Evolutionary conservation across 495 filamentous ascomycete species (phyloP), one percentile per base, ranked within the genome.

Genomic region (Hypoxylon fragiforme): DNA sequence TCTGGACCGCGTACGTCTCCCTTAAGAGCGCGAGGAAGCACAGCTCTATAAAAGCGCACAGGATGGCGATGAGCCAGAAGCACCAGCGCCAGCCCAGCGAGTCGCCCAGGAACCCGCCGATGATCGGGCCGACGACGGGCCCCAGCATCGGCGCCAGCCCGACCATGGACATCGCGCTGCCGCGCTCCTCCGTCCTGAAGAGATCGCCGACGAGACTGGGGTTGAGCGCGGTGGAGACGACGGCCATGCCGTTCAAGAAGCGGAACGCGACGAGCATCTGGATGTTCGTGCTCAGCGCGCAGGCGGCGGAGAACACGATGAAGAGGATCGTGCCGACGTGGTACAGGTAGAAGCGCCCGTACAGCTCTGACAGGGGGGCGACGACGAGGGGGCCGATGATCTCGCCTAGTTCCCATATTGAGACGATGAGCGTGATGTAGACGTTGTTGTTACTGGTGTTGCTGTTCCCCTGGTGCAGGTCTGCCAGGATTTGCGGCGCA

Each of bases 331-430:
- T 84, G 54, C 76, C 73, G 18, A 64, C 51, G 55, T 80, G 71
- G 68, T 81, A 85, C 37, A 84, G 40, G 1, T 58, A 60, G 3
- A 76, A 57, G 7, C 86, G 74, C 9, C 86, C 86, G 60, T 85
- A 84, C 26, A 86, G 67, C 57, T 90, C 86, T 35, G 78, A 82
- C 3, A 88, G 40, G 0, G 86, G 86, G 1, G 84, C 83, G 2
- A 88, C 68, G 26, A 86, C 73, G 11, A 74, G 62, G 7, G 73
- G 73, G 0, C 83, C 83, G 31, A 83, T 73, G 20, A 73, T 74
- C 49, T 79, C 81, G 14, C 82, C 81, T 0, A 81, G 59, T 1
- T 78, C 50, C 50, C 75, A 73, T 7, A 73, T 61, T 6, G 70
- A 72, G 1, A 76, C 69, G 3, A 64, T 35, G 3, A 73, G 49